phyloP scores from a whole-genome alignment of 495 filamentous ascomycete species.

The Xylaria grammica region DNA sequence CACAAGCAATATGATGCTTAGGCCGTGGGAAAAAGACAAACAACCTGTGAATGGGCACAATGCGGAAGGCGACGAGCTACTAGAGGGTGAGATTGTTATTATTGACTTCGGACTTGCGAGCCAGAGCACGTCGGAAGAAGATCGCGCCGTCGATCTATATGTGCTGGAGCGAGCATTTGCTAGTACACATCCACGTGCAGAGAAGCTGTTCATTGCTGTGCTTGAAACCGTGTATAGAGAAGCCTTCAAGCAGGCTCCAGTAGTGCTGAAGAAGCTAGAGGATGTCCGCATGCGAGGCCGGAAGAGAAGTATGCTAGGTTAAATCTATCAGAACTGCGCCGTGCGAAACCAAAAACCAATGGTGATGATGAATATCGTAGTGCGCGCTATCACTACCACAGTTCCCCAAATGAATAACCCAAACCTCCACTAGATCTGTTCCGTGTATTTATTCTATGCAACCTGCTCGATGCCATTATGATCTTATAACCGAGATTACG shows the following conservation, averaged over 20 bases:
- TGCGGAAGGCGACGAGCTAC: constrained; percentile 33
- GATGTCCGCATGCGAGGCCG: constrained; percentile 95
- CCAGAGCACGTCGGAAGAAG: constrained; percentile 85
- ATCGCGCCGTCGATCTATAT: constrained; percentile 95
- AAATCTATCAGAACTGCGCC: constrained; percentile 26
- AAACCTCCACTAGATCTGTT: background rate
- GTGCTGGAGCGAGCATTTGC: constrained; percentile 96
- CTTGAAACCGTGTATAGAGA: constrained; percentile 59
- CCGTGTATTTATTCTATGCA: constrained; percentile 15
- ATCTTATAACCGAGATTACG: constrained; percentile 4
- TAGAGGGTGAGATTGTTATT: constrained; percentile 78
- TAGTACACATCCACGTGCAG: constrained; percentile 89
- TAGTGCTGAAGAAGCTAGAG: constrained; percentile 72
- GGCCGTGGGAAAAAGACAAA: constrained; percentile 42
- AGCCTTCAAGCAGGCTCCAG: constrained; percentile 55
- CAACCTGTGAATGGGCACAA: constrained; percentile 25
- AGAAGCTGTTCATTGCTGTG: constrained; percentile 69
- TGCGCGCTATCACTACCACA: constrained; percentile 14
- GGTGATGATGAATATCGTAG: constrained; percentile 20
- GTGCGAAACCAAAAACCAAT: constrained; percentile 2
- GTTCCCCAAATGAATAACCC: background rate
- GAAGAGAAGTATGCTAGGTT: constrained; percentile 97
- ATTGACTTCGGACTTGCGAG: constrained; percentile 95
- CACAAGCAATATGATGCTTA: constrained; percentile 94
- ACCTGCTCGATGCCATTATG: constrained; percentile 10